Base-by-base conservation (phyloP, 495 filamentous ascomycete genomes). In the Venustampulla echinocandica region DNA sequence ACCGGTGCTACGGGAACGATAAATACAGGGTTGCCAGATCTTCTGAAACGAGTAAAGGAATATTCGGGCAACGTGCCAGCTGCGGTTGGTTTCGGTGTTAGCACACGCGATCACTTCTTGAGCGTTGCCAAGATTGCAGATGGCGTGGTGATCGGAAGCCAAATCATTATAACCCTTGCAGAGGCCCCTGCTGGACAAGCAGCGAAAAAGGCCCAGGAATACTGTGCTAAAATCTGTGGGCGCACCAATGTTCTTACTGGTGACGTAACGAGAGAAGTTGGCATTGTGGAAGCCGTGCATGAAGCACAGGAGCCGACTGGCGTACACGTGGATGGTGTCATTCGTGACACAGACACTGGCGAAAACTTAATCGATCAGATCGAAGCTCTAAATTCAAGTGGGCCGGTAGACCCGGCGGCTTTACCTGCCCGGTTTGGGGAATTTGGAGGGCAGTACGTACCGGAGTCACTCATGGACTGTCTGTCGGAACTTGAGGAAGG, bases 391-490 rank as follows among this genome's bases (percentile, higher is more conserved):
- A 89, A 88, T 40, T 65, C 65, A 18, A 45, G 64, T 36, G 66
- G 60, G 17, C 44, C 44, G 30, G 58, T 58, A 11, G 69, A 70
- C 25, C 69, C 47, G 21, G 32, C 46, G 27, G 75, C 76, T 44
- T 69, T 84, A 24, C 88, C 90, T 2, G 77, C 85, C 42, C 81
- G 90, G 11, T 99, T 99, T 57, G 92, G 92, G 47, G 86, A 95
- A 63, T 99, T 95, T 53, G 92, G 92, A 55, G 92, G 92, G n/a
- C 92, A 97, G 63, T 99, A 97, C 57, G 90, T 99, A 0, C 93
- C 92, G 1, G 92, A 99, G 66, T 89, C 89, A 5, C 75, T 99
- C 22, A 97, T 97, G 89, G 90, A 95, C 66, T 97, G 92, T 60
- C 70, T 99, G 52, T 77, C 80, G 0, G 81, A 99, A 66, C 78